These are phyloP conservation scores for Triglochin maritima DNA, from an alignment of 106 monocot genomes.

Conservation along the genomic window DNA sequence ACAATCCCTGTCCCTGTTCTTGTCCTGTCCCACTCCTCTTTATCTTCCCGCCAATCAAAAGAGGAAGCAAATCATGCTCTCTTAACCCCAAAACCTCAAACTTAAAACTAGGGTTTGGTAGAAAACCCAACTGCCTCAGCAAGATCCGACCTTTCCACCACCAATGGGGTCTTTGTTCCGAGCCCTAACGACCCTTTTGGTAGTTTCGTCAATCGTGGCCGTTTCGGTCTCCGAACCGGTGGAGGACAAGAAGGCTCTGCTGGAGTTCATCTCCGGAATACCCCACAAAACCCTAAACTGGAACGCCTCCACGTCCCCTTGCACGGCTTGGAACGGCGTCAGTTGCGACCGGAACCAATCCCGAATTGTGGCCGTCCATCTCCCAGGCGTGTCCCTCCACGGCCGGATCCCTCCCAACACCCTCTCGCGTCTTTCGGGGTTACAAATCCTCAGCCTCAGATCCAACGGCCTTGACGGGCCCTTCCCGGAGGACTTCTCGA, in stretches of 20 bases:
- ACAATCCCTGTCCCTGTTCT: too few species aligned
- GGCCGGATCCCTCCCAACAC: slow-evolving; percentile 65
- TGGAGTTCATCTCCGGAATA: slow-evolving; percentile 43
- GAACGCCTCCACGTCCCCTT: slow-evolving; percentile 26
- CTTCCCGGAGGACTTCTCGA: slow-evolving; percentile 55
- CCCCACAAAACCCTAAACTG: slow-evolving; percentile 50
- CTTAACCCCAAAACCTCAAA: neutral
- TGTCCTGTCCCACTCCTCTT: too few species aligned
- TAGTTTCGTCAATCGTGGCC: neutral
- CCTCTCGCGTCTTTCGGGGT: slow-evolving; percentile 44
- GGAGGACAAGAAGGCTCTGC: slow-evolving; percentile 51
- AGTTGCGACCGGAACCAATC: slow-evolving; percentile 33
- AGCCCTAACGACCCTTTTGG: neutral
- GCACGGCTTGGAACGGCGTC: slow-evolving; percentile 57
- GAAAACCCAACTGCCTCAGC: too few species aligned
- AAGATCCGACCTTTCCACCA: neutral
- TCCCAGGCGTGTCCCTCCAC: slow-evolving; percentile 52
- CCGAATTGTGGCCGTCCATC: slow-evolving; percentile 50
- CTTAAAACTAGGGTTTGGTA: too few species aligned
- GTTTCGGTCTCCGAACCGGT: slow-evolving; percentile 21
- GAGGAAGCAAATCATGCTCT: neutral
- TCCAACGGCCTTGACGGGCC: slow-evolving; percentile 53
- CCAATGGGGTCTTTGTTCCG: neutral
- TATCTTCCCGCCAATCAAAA: too few species aligned
- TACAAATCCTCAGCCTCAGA: slow-evolving; percentile 57